These are phyloP conservation scores for Solanum commersonii DNA, from an alignment of 257 asterid species.

Conservation along the genomic window DNA sequence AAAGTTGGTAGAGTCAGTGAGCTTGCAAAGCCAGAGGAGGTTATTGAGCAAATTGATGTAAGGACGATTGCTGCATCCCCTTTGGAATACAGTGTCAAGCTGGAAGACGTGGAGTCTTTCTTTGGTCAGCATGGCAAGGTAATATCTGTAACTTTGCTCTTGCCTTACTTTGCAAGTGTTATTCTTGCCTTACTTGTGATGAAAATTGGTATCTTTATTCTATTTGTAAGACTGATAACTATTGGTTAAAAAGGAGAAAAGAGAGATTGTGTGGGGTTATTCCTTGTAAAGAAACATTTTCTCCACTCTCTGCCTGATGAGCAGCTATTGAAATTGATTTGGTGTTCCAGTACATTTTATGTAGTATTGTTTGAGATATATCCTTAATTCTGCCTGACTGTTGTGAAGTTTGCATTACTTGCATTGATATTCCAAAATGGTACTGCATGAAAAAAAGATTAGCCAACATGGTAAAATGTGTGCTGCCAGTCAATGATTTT, in stretches of 20 bases:
- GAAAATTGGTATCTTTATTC: neutral
- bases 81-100: constrained; percentile 62
- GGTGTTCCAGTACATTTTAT: neutral
- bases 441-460: neutral
- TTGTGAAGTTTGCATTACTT: neutral
- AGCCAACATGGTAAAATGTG: neutral
- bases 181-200: neutral
- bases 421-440: neutral
- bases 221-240: neutral
- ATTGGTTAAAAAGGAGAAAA: neutral
- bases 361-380: neutral
- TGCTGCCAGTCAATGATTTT: neutral
- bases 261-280: neutral
- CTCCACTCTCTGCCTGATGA: neutral
- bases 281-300: neutral
- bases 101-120: constrained; percentile 73
- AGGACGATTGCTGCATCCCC: constrained; percentile 89
- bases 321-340: neutral
- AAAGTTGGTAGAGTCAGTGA: constrained; percentile 73
- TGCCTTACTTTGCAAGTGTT: neutral
- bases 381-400: neutral
- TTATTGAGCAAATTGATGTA: constrained; percentile 63
- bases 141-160: neutral
- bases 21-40: constrained; percentile 73
- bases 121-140: constrained; percentile 68